A percentile compares a stretch with the other conserved stretches of the same genome.
These are phyloP conservation scores for Lycium barbarum DNA, from an alignment of 257 asterid species.

Conservation along the genomic window DNA sequence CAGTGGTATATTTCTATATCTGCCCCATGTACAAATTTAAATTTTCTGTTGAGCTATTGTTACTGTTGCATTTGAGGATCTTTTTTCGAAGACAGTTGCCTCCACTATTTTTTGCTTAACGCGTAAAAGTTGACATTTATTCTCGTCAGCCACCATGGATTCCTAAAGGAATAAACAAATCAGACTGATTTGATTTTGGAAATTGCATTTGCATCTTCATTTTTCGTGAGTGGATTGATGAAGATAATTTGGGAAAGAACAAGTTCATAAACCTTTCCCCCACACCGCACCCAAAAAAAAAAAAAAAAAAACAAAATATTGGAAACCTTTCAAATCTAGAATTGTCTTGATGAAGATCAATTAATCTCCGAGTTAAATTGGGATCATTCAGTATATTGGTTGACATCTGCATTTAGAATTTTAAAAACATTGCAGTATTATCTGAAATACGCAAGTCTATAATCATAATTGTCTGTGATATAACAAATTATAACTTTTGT, in stretches of 20 bases:
- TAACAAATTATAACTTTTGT: neutral
- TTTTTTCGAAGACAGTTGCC: neutral
- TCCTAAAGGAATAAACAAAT: slow-evolving; percentile 9
- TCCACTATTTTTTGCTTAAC: neutral
- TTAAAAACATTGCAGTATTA: neutral
- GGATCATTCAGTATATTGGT: neutral
- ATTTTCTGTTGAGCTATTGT: slow-evolving; percentile 13
- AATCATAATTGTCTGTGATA: neutral
- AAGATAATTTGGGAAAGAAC: neutral
- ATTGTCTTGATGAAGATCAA: neutral
- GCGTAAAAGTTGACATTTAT: slow-evolving; percentile 1
- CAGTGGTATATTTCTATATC: slow-evolving; percentile 67
- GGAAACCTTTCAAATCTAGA: slow-evolving; percentile 4
- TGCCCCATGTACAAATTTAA: neutral
- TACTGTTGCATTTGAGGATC: neutral
- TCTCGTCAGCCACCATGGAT: neutral
- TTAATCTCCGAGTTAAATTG: neutral
- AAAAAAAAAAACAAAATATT: neutral
- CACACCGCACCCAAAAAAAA: neutral
- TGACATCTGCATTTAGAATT: neutral
- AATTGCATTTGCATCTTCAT: slow-evolving; percentile 17
- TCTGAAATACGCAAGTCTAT: neutral
- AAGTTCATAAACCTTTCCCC: neutral
- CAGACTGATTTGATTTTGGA: slow-evolving; percentile 18
- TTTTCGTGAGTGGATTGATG: neutral